phyloP scores from a whole-genome alignment of 345 rosid species.

The Rhodomyrtus tomentosa region DNA sequence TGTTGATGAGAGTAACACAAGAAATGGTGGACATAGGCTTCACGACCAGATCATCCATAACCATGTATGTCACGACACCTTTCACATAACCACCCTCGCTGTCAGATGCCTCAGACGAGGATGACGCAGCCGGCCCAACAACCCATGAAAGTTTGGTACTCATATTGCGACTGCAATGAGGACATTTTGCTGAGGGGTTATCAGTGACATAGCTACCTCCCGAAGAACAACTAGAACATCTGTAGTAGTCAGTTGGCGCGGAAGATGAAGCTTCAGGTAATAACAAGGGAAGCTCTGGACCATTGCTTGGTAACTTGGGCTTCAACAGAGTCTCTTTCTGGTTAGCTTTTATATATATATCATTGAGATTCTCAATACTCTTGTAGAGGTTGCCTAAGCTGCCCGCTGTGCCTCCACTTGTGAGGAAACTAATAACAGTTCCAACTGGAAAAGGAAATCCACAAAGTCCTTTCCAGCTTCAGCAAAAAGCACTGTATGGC shows the following conservation, averaged over 20 bases:
- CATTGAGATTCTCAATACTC: background rate
- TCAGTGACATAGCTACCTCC: background rate
- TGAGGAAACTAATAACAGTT: background rate
- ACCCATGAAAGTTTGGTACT: background rate
- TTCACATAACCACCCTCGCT: conserved; percentile 10
- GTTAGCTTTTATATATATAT: background rate
- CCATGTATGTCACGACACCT: conserved; percentile 16
- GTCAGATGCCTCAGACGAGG: background rate
- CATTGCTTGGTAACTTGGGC: background rate
- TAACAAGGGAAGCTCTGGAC: background rate
- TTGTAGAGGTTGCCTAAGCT: background rate
- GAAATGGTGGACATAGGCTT: conserved; percentile 1
- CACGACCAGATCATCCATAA: conserved; percentile 17
- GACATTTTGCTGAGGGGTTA: background rate
- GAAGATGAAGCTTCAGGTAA: background rate
- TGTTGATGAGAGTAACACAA: background rate
- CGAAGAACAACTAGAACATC: background rate
- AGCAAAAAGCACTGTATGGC: background rate
- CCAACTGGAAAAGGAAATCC: conserved; percentile 1
- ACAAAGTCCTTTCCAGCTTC: conserved; percentile 8
- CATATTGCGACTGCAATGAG: background rate
- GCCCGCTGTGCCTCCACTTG: background rate
- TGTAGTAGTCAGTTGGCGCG: background rate
- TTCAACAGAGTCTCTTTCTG: background rate
- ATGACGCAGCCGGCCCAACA: background rate